Base-by-base conservation (phyloP, 78 protist genomes). In the Anaeramoeba ignava region DNA sequence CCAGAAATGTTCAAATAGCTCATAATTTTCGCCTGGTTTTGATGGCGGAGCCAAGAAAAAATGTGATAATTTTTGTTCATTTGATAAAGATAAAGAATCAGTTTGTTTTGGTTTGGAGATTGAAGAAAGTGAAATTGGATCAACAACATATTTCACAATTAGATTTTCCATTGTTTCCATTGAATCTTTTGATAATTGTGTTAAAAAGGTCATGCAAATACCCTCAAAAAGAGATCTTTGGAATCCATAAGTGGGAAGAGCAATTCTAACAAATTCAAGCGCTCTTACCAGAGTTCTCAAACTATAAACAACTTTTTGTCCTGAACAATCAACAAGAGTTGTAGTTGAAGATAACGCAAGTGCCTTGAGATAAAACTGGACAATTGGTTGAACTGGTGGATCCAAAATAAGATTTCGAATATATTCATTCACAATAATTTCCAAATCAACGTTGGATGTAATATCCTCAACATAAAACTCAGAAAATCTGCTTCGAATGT, bases 401-500 rank as follows among this genome's bases (percentile, higher is more conserved):
- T 27, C 37, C 38, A 37, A 38, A 38, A 81, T 27, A 3, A 81
- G 2, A 68, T 81, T 40, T 2, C n/a, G 2, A 0, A 97, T 42
- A 3, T 90, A 81, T 1, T 68, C 82, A 2, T 33, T 36, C 1
- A 91, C 96, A 1, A 97, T 83, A 0, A 82, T 1, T 37, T 40
- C 2, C 39, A 98, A 83, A 39, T 98, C 99, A 17, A 83, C 84
- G 17, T 2, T 78, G 38, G 82, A 86, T 41, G 37, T 42, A 3
- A 95, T 31, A 79, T 95, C 98, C 34, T 89, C 94, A 3, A 96
- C 97, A 85, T 90, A 96, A 81, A 95, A 33, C 86, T 97, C 99
- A 1, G 96, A 91, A 87, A 98, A 93, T 39, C 95, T 82, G 38
- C 88, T 79, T n/a, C 93, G 84, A 40, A 95, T 84, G 2, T 90